Evolutionary conservation across 176 grass and related monocot species (phyloP), one percentile per base, ranked within the genome.

Genomic region (Chrysopogon serrulatus): DNA sequence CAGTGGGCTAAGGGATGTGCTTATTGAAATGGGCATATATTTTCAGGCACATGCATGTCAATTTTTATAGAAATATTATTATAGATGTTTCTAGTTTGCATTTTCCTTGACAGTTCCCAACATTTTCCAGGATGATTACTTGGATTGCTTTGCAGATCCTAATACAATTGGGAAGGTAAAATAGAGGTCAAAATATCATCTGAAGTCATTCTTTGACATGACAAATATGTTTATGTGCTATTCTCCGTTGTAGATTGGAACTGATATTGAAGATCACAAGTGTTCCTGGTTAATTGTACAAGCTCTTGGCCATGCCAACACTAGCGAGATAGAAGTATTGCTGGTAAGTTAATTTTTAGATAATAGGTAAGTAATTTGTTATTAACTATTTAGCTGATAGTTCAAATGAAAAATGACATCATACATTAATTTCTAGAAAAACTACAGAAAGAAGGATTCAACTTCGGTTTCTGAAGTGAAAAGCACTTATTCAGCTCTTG

Each of bases 21-120:
- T 92, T 65, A 34, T 86, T 77, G 90, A 92, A 78, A 88, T 92
- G 90, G 90, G 86, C 42, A 48, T 92, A 78, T 86, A 86, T 53
- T 86, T 86, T 74, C 84, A 86, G 13, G 78, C 78, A 80, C 77
- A 86, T 32, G 84, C 42, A 65, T 5, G 3, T 1, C 15, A 15
- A 12, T 73, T 8, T 40, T 10, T 17, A 48, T 23, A 19, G 60
- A 78, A 79, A n/a, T n/a, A n/a, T n/a, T 1, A 6, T 48, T 30
- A 35, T 10, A 2, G 31, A 0, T 26, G 33, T 0, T 79, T 1
- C 5, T 21, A 23, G 35, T 63, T 41, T 56, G 26, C 8, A 31
- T 80, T 51, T 65, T 7, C 17, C 28, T 27, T 74, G 10, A 86
- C 32, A 65, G 14, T 65, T 51, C 0, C 1, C 45, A 5, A 54